phyloP scores from a whole-genome alignment of 306 rosid species.

The Vicia faba region DNA sequence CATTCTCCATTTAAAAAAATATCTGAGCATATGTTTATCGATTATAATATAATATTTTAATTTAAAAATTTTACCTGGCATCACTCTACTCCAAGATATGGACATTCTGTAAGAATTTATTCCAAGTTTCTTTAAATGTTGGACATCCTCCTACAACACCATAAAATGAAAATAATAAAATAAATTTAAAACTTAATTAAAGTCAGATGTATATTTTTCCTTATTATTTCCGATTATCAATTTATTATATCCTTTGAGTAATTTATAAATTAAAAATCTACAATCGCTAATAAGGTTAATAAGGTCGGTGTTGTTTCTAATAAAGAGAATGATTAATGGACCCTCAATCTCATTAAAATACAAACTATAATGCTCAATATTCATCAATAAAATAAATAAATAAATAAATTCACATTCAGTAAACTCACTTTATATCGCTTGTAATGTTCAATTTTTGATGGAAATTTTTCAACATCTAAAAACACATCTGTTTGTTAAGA shows the following conservation, averaged over 20 bases:
- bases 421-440: constrained; percentile 34
- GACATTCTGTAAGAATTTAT: constrained; percentile 41
- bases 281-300: too few relatives aligned
- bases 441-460: constrained; percentile 35
- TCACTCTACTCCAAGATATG: constrained; percentile 45
- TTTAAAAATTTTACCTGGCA: constrained; percentile 7
- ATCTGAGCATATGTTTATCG: too few relatives aligned
- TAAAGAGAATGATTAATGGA: too few relatives aligned
- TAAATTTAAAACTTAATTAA: neutral
- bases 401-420: neutral
- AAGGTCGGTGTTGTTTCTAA: too few relatives aligned
- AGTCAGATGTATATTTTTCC: neutral
- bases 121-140: constrained; percentile 38
- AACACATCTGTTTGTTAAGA: neutral
- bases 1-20: too few relatives aligned
- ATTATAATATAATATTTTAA: too few relatives aligned
- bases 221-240: neutral
- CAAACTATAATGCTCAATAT: neutral
- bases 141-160: constrained; percentile 32
- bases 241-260: too few relatives aligned
- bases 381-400: too few relatives aligned
- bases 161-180: neutral
- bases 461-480: neutral
- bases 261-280: too few relatives aligned
- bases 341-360: neutral